These are phyloP conservation scores for Fusarium falciforme DNA, from an alignment of 2,329 filamentous ascomycete species.

Conservation along the genomic window DNA sequence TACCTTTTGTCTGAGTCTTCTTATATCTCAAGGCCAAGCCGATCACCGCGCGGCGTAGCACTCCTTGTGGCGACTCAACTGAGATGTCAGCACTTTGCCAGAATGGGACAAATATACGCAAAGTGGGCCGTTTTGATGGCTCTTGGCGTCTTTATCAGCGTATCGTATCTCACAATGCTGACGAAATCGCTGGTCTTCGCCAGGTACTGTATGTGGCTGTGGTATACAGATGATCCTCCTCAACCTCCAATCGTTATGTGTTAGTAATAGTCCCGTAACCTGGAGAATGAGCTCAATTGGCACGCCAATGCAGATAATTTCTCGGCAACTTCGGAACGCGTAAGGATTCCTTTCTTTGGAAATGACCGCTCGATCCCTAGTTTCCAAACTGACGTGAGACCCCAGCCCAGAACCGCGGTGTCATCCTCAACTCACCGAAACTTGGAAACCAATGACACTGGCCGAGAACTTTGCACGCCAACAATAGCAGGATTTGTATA, in stretches of 20 bases:
- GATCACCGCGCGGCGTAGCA: slow-evolving; percentile 3
- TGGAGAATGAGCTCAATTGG: background rate
- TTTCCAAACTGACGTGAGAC: background rate
- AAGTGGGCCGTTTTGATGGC: background rate
- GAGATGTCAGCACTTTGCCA: slow-evolving; percentile 12
- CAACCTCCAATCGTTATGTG: background rate
- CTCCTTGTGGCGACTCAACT: background rate
- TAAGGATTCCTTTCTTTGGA: background rate
- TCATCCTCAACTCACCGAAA: background rate
- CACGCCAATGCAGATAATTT: background rate
- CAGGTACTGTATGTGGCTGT: background rate
- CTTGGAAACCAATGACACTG: no score
- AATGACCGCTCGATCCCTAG: background rate
- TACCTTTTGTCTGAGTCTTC: background rate
- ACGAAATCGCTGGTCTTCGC: background rate
- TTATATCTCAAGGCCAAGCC: background rate
- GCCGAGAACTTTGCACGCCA: no score
- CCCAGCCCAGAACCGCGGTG: background rate
- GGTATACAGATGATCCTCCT: background rate
- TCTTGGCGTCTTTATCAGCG: background rate
- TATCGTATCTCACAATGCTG: slow-evolving; percentile 2
- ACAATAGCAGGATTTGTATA: no score
- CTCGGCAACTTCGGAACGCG: background rate
- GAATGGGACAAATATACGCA: slow-evolving; percentile 11
- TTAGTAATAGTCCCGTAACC: background rate